Evolutionary conservation across 2,329 filamentous ascomycete species (phyloP), one percentile per base, ranked within the genome.

Genomic region (Aphanocladium album): DNA sequence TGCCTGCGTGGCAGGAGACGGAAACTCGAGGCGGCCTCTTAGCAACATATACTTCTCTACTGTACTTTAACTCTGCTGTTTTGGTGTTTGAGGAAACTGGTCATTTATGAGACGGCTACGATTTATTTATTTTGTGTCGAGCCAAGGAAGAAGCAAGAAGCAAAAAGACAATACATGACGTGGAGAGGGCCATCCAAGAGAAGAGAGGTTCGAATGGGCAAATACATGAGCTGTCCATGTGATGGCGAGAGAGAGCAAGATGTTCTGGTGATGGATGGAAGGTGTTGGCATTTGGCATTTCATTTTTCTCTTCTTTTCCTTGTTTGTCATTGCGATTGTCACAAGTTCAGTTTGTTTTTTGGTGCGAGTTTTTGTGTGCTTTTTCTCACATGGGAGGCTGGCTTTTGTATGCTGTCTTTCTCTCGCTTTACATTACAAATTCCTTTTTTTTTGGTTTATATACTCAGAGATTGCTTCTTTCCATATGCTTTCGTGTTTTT

Each of bases 41-140:
- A 46, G 57, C 49, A 47, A 25, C 39, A 17, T 55, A 46, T 49
- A 50, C 39, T 63, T 58, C 45, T 45, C 55, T 62, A 49, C 55
- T 69, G 63, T 66, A 66, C 62, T 65, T 64, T 65, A 67, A 52
- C 57, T 63, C 17, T 56, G 50, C 63, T 63, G 55, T 64, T 63
- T 62, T 16, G 59, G 62, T 57, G 52, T 61, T 55, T 55, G 47
- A 52, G 56, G 56, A 43, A 51, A 58, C n/a, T 45, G 56, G 61
- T 23, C 50, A 60, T 25, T 58, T 49, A 39, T 39, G 39, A 52
- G 59, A 39, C 43, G 35, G 43, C 43, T 45, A 43, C 46, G 56
- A 33, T 59, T 35, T 62, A 5, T n/a, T 37, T 49, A n/a, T 53
- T 61, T 50, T 6, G 49, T 47, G 60, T 33, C 47, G 61, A 57